Evolutionary conservation across 768 basidiomycete species (phyloP).

Genomic region (Stropharia rugosoannulata): DNA sequence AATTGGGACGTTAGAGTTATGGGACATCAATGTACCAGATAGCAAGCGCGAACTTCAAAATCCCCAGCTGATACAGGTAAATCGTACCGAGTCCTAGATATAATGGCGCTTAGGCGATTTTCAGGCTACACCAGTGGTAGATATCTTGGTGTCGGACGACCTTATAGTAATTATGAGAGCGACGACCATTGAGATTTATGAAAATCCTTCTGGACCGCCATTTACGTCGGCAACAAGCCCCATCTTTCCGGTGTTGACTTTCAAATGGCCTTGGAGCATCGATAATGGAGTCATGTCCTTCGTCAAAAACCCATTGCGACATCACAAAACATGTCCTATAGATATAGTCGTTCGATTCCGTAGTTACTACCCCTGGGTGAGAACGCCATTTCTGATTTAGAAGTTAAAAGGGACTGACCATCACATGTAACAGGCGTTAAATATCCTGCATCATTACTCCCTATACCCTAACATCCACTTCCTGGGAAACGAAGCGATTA

Average conservation of each 20-base stretch:
- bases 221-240: constrained; percentile 16
- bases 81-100: neutral
- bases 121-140: constrained; percentile 22
- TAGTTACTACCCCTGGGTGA: constrained; percentile 56
- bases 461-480: constrained; percentile 45
- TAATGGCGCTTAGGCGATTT: neutral
- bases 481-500: constrained; percentile 19
- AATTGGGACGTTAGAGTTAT: constrained; percentile 32
- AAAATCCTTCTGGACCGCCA: constrained; percentile 24
- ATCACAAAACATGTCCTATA: constrained; percentile 13
- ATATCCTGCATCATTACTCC: constrained; percentile 63
- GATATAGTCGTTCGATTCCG: constrained; percentile 59
- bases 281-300: constrained; percentile 45
- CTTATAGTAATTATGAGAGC: constrained; percentile 46
- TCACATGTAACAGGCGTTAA: constrained; percentile 45
- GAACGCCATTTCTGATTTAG: constrained; percentile 5
- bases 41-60: constrained; percentile 35
- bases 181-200: constrained; percentile 42
- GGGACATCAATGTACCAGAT: constrained; percentile 31
- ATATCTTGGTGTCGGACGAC: constrained; percentile 39
- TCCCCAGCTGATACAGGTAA: constrained; percentile 29
- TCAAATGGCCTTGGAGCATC: constrained; percentile 57
- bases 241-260: constrained; percentile 43
- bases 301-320: constrained; percentile 16
- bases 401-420: neutral